Evolutionary conservation across 2,329 filamentous ascomycete genomes (phyloP), one percentile per base, ranked within the genome.

Genomic region (Chrysoporthe austroafricana): DNA sequence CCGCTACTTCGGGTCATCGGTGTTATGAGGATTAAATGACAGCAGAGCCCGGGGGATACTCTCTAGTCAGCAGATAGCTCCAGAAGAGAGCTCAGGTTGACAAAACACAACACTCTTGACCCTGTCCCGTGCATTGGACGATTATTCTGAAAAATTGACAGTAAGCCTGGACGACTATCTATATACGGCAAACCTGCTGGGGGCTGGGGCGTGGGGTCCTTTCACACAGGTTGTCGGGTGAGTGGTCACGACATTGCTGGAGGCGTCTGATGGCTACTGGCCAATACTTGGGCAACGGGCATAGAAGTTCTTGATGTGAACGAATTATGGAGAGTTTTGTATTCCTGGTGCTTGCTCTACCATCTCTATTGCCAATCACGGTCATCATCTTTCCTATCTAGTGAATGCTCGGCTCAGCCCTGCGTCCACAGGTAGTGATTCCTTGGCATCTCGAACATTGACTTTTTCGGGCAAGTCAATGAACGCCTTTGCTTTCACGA

Each of bases 61-160:
- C 61, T 64, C 67, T 69, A 67, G 66, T 70, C 70, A 50, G 69
- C 69, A 70, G 64, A 70, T 69, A 70, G 69, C 68, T 71, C 65
- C 63, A 66, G 62, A 67, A 60, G 66, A 69, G 70, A 71, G 68
- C 68, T 65, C 61, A 54, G 64, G 62, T 69, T 72, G 72, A 65
- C 68, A 65, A 62, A 67, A 64, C 42, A 66, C 66, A 54, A 64
- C 62, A 64, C 36, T 50, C 59, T 43, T 32, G 39, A 18, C 9
- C 59, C 32, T 26, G 36, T 57, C 42, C 32, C 32, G 4, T 36
- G 44, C 66, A 66, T 14, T 34, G 56, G 32, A 34, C 36, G 34
- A 26, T 36, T 13, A 1, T 36, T 11, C 5, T 46, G n/a, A 16
- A 61, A 14, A 4, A 4, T 26, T 7, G 21, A 16, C 44, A 32